phyloP scores from a whole-genome alignment of 306 rosid species.

The Pterocarpus macrocarpus region DNA sequence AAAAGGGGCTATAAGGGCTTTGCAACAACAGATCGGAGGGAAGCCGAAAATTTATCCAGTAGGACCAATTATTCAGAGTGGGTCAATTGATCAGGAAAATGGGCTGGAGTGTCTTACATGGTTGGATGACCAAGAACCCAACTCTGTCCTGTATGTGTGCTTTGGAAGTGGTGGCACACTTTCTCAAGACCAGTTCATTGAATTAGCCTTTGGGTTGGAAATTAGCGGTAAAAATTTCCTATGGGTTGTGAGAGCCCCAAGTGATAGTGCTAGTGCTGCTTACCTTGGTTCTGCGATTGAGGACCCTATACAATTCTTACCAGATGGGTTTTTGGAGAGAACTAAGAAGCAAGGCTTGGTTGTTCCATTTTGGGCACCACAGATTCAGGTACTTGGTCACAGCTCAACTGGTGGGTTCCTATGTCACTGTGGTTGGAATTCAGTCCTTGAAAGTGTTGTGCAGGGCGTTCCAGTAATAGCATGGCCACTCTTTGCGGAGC shows the following conservation, averaged over 20 bases:
- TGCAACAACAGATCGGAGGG: constrained; percentile 10
- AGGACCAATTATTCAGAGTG: constrained; percentile 52
- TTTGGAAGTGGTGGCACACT: constrained; percentile 56
- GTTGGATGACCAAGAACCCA: constrained; percentile 44
- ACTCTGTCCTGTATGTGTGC: constrained; percentile 39
- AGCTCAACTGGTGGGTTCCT: constrained; percentile 45
- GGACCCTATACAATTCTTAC: constrained; percentile 39
- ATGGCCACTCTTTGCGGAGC: constrained; percentile 46
- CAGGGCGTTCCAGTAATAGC: constrained; percentile 39
- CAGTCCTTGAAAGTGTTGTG: constrained; percentile 36
- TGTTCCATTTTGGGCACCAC: constrained; percentile 54
- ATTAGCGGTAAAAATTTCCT: constrained; percentile 27
- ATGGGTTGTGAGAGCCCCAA: constrained; percentile 48
- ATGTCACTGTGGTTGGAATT: constrained; percentile 51
- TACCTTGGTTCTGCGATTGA: constrained; percentile 16
- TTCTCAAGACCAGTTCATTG: constrained; percentile 34
- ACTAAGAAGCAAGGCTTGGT: constrained; percentile 48
- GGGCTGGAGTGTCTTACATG: constrained; percentile 34
- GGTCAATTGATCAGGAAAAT: neutral
- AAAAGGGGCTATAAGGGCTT: constrained; percentile 27
- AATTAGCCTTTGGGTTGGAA: constrained; percentile 52
- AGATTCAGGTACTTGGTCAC: constrained; percentile 45
- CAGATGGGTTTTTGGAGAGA: constrained; percentile 46
- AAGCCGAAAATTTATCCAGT: constrained; percentile 12
- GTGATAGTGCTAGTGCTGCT: constrained; percentile 17